Percentiles rank a stretch among this genome's conserved stretches.
phyloP scores from a whole-genome alignment of 805 yeast species.

The Pichia nakasei region DNA sequence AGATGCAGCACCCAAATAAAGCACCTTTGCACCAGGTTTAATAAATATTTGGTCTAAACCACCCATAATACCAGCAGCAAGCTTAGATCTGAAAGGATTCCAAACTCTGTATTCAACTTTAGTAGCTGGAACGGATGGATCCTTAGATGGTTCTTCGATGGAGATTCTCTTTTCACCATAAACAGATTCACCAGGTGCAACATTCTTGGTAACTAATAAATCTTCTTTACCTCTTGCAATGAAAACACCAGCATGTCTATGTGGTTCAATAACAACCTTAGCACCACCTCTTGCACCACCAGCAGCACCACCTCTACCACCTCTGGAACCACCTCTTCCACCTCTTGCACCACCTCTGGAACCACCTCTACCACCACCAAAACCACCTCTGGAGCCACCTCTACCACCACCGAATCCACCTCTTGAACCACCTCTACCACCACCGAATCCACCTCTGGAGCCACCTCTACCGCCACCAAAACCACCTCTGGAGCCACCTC shows the following conservation, averaged over 20 bases:
- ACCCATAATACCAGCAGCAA: slow-evolving; percentile 99
- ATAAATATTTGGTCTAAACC: slow-evolving; percentile 97
- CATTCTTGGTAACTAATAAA: slow-evolving; percentile 90
- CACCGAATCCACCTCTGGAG: slow-evolving; percentile 20
- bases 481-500: slow-evolving; percentile 43
- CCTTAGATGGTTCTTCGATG: slow-evolving; percentile 86
- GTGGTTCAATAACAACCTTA: slow-evolving; percentile 96
- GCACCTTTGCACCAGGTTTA: slow-evolving; percentile 96
- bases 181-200: slow-evolving; percentile 97
- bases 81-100: slow-evolving; percentile 99
- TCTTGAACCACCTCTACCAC: slow-evolving; percentile 29
- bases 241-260: slow-evolving; percentile 97
- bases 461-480: slow-evolving; percentile 27
- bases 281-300: slow-evolving; percentile 91
- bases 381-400: slow-evolving; percentile 47
- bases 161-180: slow-evolving; percentile 97
- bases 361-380: slow-evolving; percentile 39
- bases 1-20: slow-evolving; percentile 97
- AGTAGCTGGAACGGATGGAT: slow-evolving; percentile 82
- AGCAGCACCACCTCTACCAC: slow-evolving; percentile 53
- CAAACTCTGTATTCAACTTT: slow-evolving; percentile 98
- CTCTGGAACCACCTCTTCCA: slow-evolving; percentile 49
- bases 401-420: slow-evolving; percentile 23
- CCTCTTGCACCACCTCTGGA: slow-evolving; percentile 45
- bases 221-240: slow-evolving; percentile 99